Evolutionary conservation across 495 filamentous ascomycete genomes (phyloP), one percentile per base, ranked within the genome.

Genomic region (Penicillium salamii): DNA sequence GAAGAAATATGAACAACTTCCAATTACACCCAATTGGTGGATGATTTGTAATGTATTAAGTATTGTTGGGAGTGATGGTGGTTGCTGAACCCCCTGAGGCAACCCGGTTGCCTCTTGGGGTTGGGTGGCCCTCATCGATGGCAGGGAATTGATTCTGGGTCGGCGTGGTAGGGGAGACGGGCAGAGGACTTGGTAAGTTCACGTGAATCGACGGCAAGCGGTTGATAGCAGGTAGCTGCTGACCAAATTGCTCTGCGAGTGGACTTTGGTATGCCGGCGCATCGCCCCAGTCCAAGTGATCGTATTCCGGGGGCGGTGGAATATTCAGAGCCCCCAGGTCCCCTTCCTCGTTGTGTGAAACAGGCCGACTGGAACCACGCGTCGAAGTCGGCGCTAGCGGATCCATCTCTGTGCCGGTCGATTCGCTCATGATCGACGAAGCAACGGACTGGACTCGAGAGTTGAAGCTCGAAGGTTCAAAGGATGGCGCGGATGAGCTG

Each of bases 281-380:
- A 13, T 79, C 72, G 32, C 75, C 75, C 68, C 77, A 79, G 36
- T 78, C 72, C 20, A 71, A 50, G 35, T 74, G 59, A 9, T 77
- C 67, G 38, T 77, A 77, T 0, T 73, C 66, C 12, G 74, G 74
- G 40, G 61, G 61, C 12, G 74, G 74, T 2, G 68, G 70, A 23
- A 73, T 72, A 15, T 56, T 55, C 1, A 61, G 55, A 11, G 52
- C 46, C 17, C 68, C 69, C 8, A 72, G 53, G 39, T 76, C 72
- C 6, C 60, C 61, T 8, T 74, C 73, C 8, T 70, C 69, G 7
- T 52, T 26, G 18, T 55, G 57, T 5, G 59, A 46, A 11, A 42
- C 23, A 6, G 62, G 52, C 14, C 57, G 55, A 28, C 51, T 52
- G 1, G 55, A 57, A 0, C 58, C 65, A 7, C 54, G 63, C 3